Conservation (phyloP, 768 basidiomycete genomes). For the Xanthoconium stramineum region DNA sequence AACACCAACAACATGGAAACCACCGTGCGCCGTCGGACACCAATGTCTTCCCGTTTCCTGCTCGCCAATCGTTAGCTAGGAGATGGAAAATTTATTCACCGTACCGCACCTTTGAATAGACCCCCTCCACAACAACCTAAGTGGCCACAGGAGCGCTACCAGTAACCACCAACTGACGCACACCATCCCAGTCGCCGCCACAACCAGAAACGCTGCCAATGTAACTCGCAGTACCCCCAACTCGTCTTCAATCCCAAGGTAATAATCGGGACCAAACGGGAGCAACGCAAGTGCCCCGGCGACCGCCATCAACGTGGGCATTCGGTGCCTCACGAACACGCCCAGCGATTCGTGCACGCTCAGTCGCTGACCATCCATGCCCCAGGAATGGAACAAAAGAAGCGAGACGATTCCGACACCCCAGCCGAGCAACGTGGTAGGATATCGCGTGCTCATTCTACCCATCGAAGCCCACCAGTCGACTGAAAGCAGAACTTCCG, state of each 20-base stretch:
- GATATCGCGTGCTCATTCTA: constrained; percentile 69
- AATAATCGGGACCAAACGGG: constrained; percentile 53
- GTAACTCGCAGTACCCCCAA: constrained; percentile 36
- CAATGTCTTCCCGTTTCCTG: constrained; percentile 31
- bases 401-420: constrained; percentile 65
- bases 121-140: constrained; percentile 15
- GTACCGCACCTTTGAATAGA: constrained; percentile 16
- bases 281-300: constrained; percentile 49
- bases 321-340: constrained; percentile 37
- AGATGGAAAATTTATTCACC: not conserved
- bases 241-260: constrained; percentile 60
- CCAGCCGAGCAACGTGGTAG: constrained; percentile 71
- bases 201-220: constrained; percentile 55
- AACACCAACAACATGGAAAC: constrained; percentile 61
- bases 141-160: constrained; percentile 45
- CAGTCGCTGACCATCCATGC: constrained; percentile 35
- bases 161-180: constrained; percentile 57
- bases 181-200: constrained; percentile 66
- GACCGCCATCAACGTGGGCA: constrained; percentile 41
- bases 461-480: constrained; percentile 74
- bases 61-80: not conserved
- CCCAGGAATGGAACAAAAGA: constrained; percentile 53
- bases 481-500: constrained; percentile 48
- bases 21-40: constrained; percentile 46
- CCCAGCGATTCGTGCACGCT: constrained; percentile 48